Evolutionary conservation across 2,329 filamentous ascomycete species (phyloP), one percentile per base, ranked within the genome.

Genomic region (Aspergillus chevalieri): DNA sequence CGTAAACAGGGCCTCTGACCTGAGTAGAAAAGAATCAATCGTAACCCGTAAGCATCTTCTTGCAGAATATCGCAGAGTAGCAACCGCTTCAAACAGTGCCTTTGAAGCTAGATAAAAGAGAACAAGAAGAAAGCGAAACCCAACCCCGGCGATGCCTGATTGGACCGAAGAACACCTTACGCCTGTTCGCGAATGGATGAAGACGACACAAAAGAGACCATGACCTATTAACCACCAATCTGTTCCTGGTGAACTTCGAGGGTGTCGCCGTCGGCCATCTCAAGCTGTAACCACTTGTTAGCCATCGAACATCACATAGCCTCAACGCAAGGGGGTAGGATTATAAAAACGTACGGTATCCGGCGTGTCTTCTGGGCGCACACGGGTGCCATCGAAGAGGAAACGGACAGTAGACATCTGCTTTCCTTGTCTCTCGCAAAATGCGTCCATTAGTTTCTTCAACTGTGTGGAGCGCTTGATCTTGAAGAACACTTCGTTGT

Each of bases 401-500:
- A 98, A 98, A 26, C 93, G 86, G 43, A 97, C 92, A 4, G 88
- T 92, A 30, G 78, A 82, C 6, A 85, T 75, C 30, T 85, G 83
- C 78, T 97, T 97, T 62, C 93, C 93, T 69, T 96, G 91, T 21
- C 93, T 83, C 59, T 97, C 92, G 72, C 93, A 98, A 71, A 97
- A 98, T 17, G 93, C 93, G 54, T 89, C 86, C 93, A 98, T 98
- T 48, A 98, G 79, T 78, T 98, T 98, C 75, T 95, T 93, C 1
- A 98, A 82, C 69, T 90, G 88, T 1, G 93, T 98, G 19, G 86
- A 90, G 34, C 91, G 83, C 85, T 98, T 98, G 77, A 98, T 98
- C 79, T 98, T 98, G 79, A 98, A 98, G 73, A 97, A 98, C 63
- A 98, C 92, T 69, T 98, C 93, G 70, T 98, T 98, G 77, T 96